phyloP scores from a whole-genome alignment of 352 stramenopile genomes.

The Chrysophaeum taylorii region DNA sequence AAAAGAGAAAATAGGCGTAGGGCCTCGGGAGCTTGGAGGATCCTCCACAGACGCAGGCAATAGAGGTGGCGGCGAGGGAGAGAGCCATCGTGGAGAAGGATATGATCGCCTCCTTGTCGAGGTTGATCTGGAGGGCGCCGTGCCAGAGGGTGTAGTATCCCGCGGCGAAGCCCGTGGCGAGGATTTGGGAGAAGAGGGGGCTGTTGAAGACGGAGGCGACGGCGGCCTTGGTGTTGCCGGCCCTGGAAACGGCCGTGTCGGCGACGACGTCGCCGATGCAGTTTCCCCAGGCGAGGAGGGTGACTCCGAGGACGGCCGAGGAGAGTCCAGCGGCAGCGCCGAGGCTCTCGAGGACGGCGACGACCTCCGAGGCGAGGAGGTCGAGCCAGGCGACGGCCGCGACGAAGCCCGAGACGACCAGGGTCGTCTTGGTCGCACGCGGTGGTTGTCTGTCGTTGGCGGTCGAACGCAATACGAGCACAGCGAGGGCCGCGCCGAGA shows the following conservation, averaged over 20 bases:
- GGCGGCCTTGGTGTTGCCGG: constrained; percentile 35
- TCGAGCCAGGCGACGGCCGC: constrained; percentile 73
- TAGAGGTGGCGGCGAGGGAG: constrained; percentile 38
- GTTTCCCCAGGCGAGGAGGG: constrained; percentile 45
- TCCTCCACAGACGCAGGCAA: constrained; percentile 47
- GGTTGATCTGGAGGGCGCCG: constrained; percentile 1
- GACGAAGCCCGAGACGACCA: constrained; percentile 32
- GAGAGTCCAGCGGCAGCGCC: constrained; percentile 31
- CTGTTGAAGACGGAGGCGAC: constrained; percentile 32
- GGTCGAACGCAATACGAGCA: not conserved
- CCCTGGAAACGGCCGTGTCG: constrained; percentile 28
- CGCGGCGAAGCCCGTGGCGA: constrained; percentile 18
- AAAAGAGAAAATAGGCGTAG: constrained; percentile 1
- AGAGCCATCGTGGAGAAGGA: constrained; percentile 3
- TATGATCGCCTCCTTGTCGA: constrained; percentile 16
- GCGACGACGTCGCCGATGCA: constrained; percentile 41
- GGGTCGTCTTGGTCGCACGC: not conserved
- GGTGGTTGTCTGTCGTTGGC: not conserved
- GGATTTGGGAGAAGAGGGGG: constrained; percentile 15
- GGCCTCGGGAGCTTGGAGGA: constrained; percentile 28
- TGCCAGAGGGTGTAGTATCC: not conserved
- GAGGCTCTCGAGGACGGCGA: constrained; percentile 59
- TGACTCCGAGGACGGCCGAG: constrained; percentile 34
- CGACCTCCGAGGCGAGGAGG: constrained; percentile 63
- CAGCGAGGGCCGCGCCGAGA: not conserved